Evolutionary conservation across 768 basidiomycete genomes (phyloP), one percentile per base, ranked within the genome.

Genomic region (Coprinopsis marcescibilis): DNA sequence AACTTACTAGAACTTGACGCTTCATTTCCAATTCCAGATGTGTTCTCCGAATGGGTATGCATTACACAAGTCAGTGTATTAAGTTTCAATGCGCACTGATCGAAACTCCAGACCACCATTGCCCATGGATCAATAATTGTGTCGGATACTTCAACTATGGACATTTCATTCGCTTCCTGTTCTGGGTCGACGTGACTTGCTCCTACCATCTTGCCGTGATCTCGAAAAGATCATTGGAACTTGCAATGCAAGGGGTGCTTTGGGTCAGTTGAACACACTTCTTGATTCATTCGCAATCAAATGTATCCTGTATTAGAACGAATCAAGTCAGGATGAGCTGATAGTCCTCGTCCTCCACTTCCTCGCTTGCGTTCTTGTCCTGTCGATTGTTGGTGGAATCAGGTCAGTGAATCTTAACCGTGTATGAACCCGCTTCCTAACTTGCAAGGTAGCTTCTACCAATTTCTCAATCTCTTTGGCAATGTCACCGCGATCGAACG

Each of bases 401-500:
- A 95, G 92, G 89, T 87, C 48, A 19, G 65, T 51, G n/a, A n/a
- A n/a, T 13, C 14, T 21, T 19, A 1, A 38, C 47, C 24, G 32
- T 13, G 14, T 25, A 12, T n/a, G n/a, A n/a, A 13, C 15, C 26
- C 11, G 11, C 20, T 53, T 23, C 44, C 37, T 35, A 50, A 23
- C 39, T 27, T n/a, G 21, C 36, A 42, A 32, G 35, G 6, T 55
- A 92, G 91, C 44, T 46, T 97, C 17, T 98, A 93, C 59, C 96
- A 98, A 54, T 80, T 94, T 52, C 86, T 83, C 58, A 73, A 77
- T 41, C 62, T 97, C 21, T 55, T 76, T 4, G 75, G 75, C 7
- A 99, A 99, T 63, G 81, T 84, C 2, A 99, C 95, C 0, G 98
- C 96, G 1, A 97, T 99, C 41, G 96, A 99, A 67, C 82, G 87